Evolutionary conservation across 75 land plant species (phyloP).

Genomic region (Ceratopteris richardii): DNA sequence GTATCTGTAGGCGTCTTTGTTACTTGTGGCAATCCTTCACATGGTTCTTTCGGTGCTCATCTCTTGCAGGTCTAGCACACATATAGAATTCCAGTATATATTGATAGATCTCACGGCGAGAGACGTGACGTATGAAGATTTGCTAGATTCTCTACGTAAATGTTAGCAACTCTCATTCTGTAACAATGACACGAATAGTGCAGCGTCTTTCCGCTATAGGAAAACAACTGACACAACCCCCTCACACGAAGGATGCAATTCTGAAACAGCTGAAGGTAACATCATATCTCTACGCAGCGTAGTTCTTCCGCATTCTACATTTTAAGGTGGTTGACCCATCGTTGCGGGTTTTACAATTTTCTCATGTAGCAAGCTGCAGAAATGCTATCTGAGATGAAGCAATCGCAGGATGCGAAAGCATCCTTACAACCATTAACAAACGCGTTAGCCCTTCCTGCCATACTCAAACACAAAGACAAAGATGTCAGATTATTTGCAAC

Average conservation of each 20-base stretch:
- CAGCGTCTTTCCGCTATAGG: conserved; percentile 63
- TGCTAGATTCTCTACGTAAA: no score
- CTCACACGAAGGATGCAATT: conserved; percentile 75
- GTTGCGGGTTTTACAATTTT: neutral
- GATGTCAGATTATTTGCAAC: conserved; percentile 69
- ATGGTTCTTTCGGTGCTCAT: no score
- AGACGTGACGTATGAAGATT: no score
- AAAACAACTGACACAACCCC: conserved; percentile 59
- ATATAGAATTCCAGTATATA: no score
- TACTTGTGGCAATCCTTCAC: no score
- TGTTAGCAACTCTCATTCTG: neutral
- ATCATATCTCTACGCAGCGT: no score
- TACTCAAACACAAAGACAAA: conserved; percentile 74
- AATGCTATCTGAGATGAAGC: conserved; percentile 54
- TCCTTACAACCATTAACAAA: conserved; percentile 42
- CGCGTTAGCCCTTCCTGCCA: conserved; percentile 31
- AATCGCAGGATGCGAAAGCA: conserved; percentile 27
- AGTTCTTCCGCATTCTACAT: no score
- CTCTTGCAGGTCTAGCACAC: no score
- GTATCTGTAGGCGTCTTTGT: no score
- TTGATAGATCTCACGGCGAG: no score
- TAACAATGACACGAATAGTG: neutral
- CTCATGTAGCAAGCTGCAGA: conserved; percentile 53
- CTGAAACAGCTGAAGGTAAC: conserved; percentile 67
- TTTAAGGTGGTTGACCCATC: no score